Evolutionary conservation across 2,329 filamentous ascomycete species (phyloP).

Genomic region (Xylaria sp.): DNA sequence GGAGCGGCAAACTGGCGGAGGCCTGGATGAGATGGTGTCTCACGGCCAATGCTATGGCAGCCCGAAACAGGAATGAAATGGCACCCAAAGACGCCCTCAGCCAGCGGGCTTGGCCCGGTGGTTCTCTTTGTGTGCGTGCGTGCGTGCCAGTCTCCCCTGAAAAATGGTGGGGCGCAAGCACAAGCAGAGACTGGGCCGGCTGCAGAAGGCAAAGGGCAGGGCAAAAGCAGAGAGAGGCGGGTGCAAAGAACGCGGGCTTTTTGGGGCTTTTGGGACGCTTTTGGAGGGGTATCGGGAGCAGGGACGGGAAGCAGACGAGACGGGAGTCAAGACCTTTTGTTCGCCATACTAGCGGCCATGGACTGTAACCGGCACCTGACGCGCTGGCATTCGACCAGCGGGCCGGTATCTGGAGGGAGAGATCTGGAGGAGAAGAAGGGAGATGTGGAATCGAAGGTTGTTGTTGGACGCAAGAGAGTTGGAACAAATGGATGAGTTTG

Average conservation of each 20-base stretch:
- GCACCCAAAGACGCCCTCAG: slow-evolving; percentile 15
- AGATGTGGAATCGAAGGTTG: not conserved
- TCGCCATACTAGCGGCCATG: slow-evolving; percentile 17
- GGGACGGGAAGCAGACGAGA: not conserved
- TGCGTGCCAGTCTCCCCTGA: slow-evolving; percentile 7
- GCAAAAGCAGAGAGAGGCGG: not conserved
- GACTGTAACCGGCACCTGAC: not conserved
- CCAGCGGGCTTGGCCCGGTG: slow-evolving; percentile 20
- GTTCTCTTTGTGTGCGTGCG: slow-evolving; percentile 14
- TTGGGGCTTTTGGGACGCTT: not conserved
- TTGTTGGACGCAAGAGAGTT: not conserved
- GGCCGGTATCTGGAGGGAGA: slow-evolving; percentile 9
- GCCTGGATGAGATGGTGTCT: not conserved
- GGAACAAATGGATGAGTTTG: slow-evolving; percentile 10
- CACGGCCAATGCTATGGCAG: slow-evolving; percentile 23
- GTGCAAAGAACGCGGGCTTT: no score
- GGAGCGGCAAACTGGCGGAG: slow-evolving; percentile 17
- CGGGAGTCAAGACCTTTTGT: slow-evolving; percentile 17
- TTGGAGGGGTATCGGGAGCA: slow-evolving; percentile 15
- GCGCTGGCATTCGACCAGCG: slow-evolving; percentile 7
- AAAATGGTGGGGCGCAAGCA: slow-evolving; percentile 15
- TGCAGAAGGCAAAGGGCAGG: not conserved
- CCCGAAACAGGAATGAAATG: slow-evolving; percentile 23
- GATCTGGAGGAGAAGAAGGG: not conserved
- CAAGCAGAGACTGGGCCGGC: not conserved